Percentiles rank a stretch among this genome's conserved stretches.
These are phyloP conservation scores for Starmerella ratchasimensis DNA, from an alignment of 805 yeast genomes.

Conservation along the genomic window DNA sequence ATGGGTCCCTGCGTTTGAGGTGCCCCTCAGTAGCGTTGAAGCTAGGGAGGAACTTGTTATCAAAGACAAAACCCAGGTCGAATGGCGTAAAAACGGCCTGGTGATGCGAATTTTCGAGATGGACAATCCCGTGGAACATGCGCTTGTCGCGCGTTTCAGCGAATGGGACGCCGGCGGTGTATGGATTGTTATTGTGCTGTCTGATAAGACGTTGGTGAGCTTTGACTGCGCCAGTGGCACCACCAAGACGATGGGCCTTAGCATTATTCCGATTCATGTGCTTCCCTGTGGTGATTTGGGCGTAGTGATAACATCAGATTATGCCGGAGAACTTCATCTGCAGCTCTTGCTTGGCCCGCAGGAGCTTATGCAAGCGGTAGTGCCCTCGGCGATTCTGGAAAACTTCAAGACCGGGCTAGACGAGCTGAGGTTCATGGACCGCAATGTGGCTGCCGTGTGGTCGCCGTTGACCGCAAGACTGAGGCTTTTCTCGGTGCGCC, in stretches of 20 bases:
- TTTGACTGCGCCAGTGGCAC: conserved; percentile 7
- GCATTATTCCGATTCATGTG: conserved; percentile 2
- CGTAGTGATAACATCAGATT: conserved; percentile 5
- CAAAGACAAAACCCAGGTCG: conserved; percentile 1
- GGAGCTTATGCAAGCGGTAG: conserved; percentile 6
- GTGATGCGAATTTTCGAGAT: conserved; percentile 8
- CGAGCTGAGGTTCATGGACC: conserved; percentile 6
- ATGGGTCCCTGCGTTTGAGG: conserved; percentile 10
- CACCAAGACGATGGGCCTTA: conserved; percentile 7
- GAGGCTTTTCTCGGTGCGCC: too few species aligned
- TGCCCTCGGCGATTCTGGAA: conserved; percentile 9
- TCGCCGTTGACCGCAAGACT: too few species aligned
- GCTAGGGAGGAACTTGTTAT: conserved; percentile 1
- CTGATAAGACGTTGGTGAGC: conserved; percentile 12
- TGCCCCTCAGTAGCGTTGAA: not conserved
- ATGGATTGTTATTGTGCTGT: conserved; percentile 11
- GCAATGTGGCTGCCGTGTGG: conserved; percentile 2
- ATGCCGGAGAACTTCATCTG: not conserved
- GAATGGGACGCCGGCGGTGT: conserved; percentile 3
- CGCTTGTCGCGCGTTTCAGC: conserved; percentile 9
- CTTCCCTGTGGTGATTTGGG: conserved; percentile 8
- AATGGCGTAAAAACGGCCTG: conserved; percentile 6
- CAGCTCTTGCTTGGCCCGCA: conserved; percentile 12
- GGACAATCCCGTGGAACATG: conserved; percentile 4
- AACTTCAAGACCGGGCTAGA: conserved; percentile 11